phyloP scores from a whole-genome alignment of 2,329 filamentous ascomycete species.

The Diaporthe eres region DNA sequence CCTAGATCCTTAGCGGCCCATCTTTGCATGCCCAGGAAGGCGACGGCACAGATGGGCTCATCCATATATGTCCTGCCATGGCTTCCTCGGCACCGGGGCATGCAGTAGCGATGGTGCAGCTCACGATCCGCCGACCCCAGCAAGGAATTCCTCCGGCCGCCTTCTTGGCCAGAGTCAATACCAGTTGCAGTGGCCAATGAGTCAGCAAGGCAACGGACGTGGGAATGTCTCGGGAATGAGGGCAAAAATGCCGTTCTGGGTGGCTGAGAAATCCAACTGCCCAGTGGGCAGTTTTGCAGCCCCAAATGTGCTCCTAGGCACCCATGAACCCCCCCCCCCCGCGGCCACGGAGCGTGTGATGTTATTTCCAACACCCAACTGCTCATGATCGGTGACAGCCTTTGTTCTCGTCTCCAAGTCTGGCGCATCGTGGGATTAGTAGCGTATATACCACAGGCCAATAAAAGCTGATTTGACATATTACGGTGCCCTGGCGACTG shows the following conservation, averaged over 20 bases:
- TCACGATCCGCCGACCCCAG: not conserved
- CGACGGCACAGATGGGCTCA: not conserved
- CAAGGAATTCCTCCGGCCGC: not conserved
- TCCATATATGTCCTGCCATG: not conserved
- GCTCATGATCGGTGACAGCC: not conserved
- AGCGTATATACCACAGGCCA: not conserved
- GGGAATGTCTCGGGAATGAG: slow-evolving; percentile 8
- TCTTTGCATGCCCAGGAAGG: not conserved
- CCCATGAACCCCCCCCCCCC: not conserved
- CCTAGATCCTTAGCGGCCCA: not conserved
- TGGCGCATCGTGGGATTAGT: not conserved
- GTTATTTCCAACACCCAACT: too few relatives aligned
- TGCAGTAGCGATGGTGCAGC: slow-evolving; percentile 1
- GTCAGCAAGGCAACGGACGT: not conserved
- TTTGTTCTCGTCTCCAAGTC: not conserved
- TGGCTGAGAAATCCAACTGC: slow-evolving; percentile 1
- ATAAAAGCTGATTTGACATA: not conserved
- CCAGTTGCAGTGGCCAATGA: not conserved
- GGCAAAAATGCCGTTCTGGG: not conserved
- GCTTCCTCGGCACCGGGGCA: not conserved
- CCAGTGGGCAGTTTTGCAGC: not conserved
- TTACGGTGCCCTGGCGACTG: not conserved
- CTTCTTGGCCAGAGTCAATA: not conserved
- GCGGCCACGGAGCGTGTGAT: not conserved
- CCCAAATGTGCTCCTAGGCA: not conserved